Evolutionary conservation across 306 rosid genomes (phyloP), one percentile per base, ranked within the genome.

Genomic region (Biancaea sappan): DNA sequence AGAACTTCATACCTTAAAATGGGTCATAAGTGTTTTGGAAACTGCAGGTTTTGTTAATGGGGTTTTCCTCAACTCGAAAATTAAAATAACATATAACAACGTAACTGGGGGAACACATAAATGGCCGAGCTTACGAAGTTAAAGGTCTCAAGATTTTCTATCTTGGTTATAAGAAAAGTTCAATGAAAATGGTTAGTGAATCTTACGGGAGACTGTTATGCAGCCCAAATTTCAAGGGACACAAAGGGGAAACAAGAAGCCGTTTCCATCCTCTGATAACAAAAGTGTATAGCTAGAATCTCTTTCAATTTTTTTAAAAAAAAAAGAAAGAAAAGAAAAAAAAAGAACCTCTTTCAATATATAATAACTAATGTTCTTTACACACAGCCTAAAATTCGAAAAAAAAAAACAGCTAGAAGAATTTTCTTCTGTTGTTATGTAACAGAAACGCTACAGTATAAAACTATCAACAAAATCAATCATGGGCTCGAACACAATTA

Each of bases 401-500:
- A 47, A 53, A 71, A 58, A 21, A 53, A 71, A 58, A 21, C 75
- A 69, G 71, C 66, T 58, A 25, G 16, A 63, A 69, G 43, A 62
- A 61, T 77, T 84, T 68, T 32, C 77, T 46, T 69, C 66, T 21
- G 63, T 64, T 62, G 22, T 62, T 62, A 80, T 44, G 54, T 62
- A 64, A 73, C 77, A 56, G 10, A 65, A 73, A 66, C 63, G 46
- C 79, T 75, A 71, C 57, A 15, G 28, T 62, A 18, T 69, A 62
- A 16, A 56, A 77, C 52, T 84, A 69, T 73, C 71, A 51, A 80
- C 73, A 80, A 80, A 77, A 68, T 40, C 78, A 67, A 46, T 29
- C 73, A 54, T 46, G 56, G 73, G 69, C 72, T 77, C 52, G 53
- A 80, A 77, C 83, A 74, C 81, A 56, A 56, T 22, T 8, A 69